These are phyloP conservation scores for Lasiodiplodia gonubiensis DNA, from an alignment of 2,329 filamentous ascomycete species.

Conservation along the genomic window DNA sequence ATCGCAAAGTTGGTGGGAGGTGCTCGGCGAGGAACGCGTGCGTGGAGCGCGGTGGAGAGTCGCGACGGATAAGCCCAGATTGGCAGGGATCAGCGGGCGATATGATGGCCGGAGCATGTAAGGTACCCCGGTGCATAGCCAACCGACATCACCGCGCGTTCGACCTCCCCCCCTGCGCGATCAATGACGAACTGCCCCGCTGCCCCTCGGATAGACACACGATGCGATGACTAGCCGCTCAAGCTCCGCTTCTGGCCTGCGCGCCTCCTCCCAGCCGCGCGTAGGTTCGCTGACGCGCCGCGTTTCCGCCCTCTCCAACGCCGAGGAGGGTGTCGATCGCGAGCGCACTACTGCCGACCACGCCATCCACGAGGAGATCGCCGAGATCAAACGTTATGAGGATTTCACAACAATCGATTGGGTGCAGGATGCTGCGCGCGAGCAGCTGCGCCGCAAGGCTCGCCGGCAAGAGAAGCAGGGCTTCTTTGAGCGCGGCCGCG, in stretches of 20 bases:
- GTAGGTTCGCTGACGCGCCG: slow-evolving; percentile 68
- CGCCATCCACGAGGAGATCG: slow-evolving; percentile 91
- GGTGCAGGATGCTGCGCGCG: slow-evolving; percentile 95
- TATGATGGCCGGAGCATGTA: slow-evolving; percentile 21
- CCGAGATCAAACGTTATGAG: slow-evolving; percentile 97
- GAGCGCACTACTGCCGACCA: slow-evolving; percentile 64
- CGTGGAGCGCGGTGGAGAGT: slow-evolving; percentile 18
- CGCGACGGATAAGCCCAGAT: slow-evolving; percentile 15
- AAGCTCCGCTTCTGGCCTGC: slow-evolving; percentile 43
- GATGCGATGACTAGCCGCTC: slow-evolving; percentile 55
- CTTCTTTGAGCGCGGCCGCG: slow-evolving; percentile 71
- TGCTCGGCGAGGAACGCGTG: slow-evolving; percentile 10
- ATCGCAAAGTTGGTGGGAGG: not conserved
- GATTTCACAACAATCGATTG: slow-evolving; percentile 99
- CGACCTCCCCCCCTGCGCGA: slow-evolving; percentile 6
- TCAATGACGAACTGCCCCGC: slow-evolving; percentile 18
- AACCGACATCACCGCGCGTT: not conserved
- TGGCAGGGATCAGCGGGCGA: slow-evolving; percentile 15
- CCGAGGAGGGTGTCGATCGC: slow-evolving; percentile 66
- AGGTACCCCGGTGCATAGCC: slow-evolving; percentile 22
- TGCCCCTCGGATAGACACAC: slow-evolving; percentile 29
- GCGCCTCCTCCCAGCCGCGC: slow-evolving; percentile 55
- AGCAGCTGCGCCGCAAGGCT: slow-evolving; percentile 80
- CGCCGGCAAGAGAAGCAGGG: slow-evolving; percentile 74
- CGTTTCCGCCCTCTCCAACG: slow-evolving; percentile 69